Evolutionary conservation across 805 yeast species (phyloP), one percentile per base, ranked within the genome.

Genomic region (Cyberlindnera petersonii): DNA sequence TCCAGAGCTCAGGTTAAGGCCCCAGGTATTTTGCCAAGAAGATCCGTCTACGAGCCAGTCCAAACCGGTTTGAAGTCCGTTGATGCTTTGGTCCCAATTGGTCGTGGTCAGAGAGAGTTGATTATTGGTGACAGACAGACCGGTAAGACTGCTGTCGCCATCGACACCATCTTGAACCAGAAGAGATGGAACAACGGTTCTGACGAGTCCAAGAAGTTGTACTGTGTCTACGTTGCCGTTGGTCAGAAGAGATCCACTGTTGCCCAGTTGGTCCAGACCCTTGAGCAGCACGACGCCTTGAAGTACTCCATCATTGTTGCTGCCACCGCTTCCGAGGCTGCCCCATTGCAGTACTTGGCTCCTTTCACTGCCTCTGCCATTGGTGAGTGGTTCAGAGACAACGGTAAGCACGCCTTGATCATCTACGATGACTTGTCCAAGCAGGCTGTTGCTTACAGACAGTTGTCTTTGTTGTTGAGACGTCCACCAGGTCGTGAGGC

Each of bases 361-460:
- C 99, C 99, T 70, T 93, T 93, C 96, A 87, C 98, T 60, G 99
- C 89, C 58, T 84, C 95, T 69, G 95, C 99, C 64, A 89, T 93
- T 69, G 96, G 98, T 77, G 99, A 93, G 79, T 93, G 98, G 98
- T 93, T 93, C 94, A 87, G 98, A 82, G 99, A 93, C 80, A 93
- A 91, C 73, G 96, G 96, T 68, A 86, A 73, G 71, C 98, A 93
- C 74, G 94, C 98, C 60, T 77, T 91, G 75, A 93, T 91, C 71
- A 75, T 87, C 82, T 91, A 77, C 75, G 98, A 91, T 71, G 98
- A 91, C 74, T 82, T 91, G 75, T 91, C 98, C 66, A 91, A 91
- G 79, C 98, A 91, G 78, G 98, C 98, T 56, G 98, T 91, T 68
- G 98, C 98, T 58, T 91, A 91, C 87, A 94, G 98, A 81, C 98